Evolutionary conservation across 2,329 filamentous ascomycete species (phyloP), one percentile per base, ranked within the genome.

Genomic region (Plenodomus lindquistii): DNA sequence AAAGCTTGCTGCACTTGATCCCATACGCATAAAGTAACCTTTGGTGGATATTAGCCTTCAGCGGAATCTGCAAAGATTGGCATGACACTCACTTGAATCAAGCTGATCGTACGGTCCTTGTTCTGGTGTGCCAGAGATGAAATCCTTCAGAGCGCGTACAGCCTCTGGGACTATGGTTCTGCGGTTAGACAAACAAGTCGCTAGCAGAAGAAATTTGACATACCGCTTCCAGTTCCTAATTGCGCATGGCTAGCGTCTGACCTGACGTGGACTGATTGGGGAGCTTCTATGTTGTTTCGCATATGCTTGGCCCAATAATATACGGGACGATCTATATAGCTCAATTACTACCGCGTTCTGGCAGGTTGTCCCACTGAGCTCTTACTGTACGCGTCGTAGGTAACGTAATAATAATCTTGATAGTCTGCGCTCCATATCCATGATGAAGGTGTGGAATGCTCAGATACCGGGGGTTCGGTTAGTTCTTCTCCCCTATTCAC

Each of bases 21-120:
- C 44, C 7, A 46, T 60, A 8, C 61, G 38, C 56, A 67, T 60
- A 4, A 40, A 19, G 27, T 65, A 67, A 11, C 37, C 63, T 65
- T 3, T 3, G n/a, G n/a, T n/a, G n/a, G n/a, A n/a, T n/a, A 9
- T 9, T 2, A 17, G 7, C 24, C 10, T 21, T 34, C 9, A 37
- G 42, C 13, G 6, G 31, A 20, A 20, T 6, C 11, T 5, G 4
- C 5, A 3, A 4, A 18, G 8, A 22, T 8, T 1, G 2, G 27
- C 10, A 27, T 18, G 16, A 8, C n/a, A 24, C 46, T 44, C 6
- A 57, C 55, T 40, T 1, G 13, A 0, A 35, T 57, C 54, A 4
- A 57, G 40, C 4, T 11, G 11, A 1, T 58, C 52, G 5, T 41
- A 36, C 55, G 52, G 55, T 5, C 55, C 55, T 0, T 2, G 16